Evolutionary conservation across 2,329 filamentous ascomycete genomes (phyloP), one percentile per base, ranked within the genome.

Genomic region (Aspergillus spinulosporus): DNA sequence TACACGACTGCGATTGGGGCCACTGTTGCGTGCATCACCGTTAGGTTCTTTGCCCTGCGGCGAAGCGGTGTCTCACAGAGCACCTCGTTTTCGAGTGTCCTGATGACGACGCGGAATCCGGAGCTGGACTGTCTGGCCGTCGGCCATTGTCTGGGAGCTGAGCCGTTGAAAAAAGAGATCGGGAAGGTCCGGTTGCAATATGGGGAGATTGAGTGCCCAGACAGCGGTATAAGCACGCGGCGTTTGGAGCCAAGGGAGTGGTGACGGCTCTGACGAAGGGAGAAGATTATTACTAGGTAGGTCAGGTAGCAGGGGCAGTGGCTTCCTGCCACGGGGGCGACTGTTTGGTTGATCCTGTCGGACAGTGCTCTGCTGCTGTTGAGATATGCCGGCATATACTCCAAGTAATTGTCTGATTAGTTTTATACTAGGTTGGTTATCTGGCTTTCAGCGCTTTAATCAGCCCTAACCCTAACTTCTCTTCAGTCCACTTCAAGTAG

Each of bases 261-360:
- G 45, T 48, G 2, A 37, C 31, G 12, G 29, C 45, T 15, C n/a
- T 48, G 5, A 6, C 14, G 1, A 37, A 48, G n/a, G 45, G 45
- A 11, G 29, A 48, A 6, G 32, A 15, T 57, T 57, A 54, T 62
- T 63, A 63, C 62, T 64, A 64, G 53, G 12, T 37, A 12, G 36
- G 4, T 28, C 26, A 28, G 26, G 26, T 28, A 4, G 26, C 3
- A 28, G 26, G 26, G 26, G 26, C 26, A 4, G 26, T 4, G 26
- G 3, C 4, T 28, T 28, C 26, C 26, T 28, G 26, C 26, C 26
- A 4, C 4, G 26, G 26, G 26, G 26, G 26, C 26, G 26, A 28
- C 26, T 28, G 26, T 3, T 28, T 28, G 26, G 26, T 28, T 28
- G 26, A 28, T 28, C 4, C 26, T 28, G 4, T 28, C 26, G 26